Percentiles rank a stretch among this genome's conserved stretches.
Conservation (phyloP, 2,329 filamentous ascomycete species). For the Sporothrix dimorphospora region DNA sequence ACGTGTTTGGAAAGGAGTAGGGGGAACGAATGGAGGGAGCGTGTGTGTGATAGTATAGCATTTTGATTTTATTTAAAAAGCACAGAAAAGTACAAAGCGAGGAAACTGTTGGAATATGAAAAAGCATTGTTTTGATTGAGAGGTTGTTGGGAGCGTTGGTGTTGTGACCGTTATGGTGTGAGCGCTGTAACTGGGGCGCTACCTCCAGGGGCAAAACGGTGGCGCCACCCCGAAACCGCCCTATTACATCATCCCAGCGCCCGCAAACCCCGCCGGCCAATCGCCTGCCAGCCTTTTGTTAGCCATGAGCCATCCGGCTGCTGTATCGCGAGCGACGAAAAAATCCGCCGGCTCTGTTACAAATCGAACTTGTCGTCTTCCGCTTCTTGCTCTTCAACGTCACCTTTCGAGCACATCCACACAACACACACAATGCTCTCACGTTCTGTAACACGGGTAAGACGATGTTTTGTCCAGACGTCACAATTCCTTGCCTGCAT, state of each 20-base stretch:
- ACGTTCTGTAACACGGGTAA: constrained; percentile 30
- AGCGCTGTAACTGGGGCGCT: neutral
- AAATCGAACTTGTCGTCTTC: constrained; percentile 7
- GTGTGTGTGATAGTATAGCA: neutral
- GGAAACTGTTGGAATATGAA: constrained; percentile 7
- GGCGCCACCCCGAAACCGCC: neutral
- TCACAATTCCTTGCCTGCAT: neutral
- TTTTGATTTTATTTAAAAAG: constrained; percentile 1
- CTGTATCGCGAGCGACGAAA: neutral
- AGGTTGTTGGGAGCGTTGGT: neutral
- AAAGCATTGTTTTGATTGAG: neutral
- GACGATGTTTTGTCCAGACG: neutral
- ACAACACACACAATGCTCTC: constrained; percentile 30
- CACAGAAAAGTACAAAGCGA: constrained; percentile 14
- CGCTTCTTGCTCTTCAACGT: neutral
- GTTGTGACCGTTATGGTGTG: neutral
- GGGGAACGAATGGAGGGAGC: too few species aligned
- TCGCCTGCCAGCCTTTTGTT: constrained; percentile 12
- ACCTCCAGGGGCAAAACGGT: neutral
- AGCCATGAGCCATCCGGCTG: neutral
- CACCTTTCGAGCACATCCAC: neutral
- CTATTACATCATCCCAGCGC: constrained; percentile 23
- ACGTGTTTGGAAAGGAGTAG: constrained; percentile 53
- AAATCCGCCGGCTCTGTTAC: constrained; percentile 10
- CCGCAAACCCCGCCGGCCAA: neutral